Evolutionary conservation across 2,329 filamentous ascomycete genomes (phyloP).

Genomic region (Orbilia javanica): DNA sequence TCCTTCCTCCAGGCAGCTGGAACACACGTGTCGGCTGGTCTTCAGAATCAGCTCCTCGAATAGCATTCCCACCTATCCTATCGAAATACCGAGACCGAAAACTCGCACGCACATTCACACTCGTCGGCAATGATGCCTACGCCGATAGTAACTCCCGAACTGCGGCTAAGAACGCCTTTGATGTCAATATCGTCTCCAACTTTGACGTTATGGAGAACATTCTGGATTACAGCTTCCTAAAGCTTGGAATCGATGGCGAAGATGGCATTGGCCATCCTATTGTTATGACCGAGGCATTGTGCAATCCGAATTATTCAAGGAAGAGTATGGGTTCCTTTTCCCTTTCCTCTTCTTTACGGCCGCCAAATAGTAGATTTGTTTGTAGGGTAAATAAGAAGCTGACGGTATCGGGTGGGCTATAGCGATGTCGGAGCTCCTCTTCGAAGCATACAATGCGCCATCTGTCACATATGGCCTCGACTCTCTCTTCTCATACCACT

Average conservation of each 20-base stretch:
- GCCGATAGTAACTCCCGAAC: conserved; percentile 92
- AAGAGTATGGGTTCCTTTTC: conserved; percentile 76
- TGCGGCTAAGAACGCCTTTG: conserved; percentile 90
- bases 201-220: conserved; percentile 98
- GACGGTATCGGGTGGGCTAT: conserved; percentile 58
- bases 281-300: conserved; percentile 95
- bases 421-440: conserved; percentile 98
- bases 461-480: conserved; percentile 95
- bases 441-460: conserved; percentile 93
- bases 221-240: conserved; percentile 93
- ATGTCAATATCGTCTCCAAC: conserved; percentile 92
- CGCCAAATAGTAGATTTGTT: too few relatives aligned
- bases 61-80: conserved; percentile 88
- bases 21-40: conserved; percentile 94
- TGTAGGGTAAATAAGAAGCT: neutral
- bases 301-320: conserved; percentile 87
- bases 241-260: conserved; percentile 83
- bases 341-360: neutral
- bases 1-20: conserved; percentile 77
- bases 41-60: conserved; percentile 83
- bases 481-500: conserved; percentile 92
- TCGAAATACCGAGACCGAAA: conserved; percentile 96
- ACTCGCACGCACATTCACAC: conserved; percentile 88
- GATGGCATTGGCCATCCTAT: conserved; percentile 85
- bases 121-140: conserved; percentile 92